These are phyloP conservation scores for Hyaloscypha hepaticicola DNA, from an alignment of 495 filamentous ascomycete genomes.

Conservation along the genomic window DNA sequence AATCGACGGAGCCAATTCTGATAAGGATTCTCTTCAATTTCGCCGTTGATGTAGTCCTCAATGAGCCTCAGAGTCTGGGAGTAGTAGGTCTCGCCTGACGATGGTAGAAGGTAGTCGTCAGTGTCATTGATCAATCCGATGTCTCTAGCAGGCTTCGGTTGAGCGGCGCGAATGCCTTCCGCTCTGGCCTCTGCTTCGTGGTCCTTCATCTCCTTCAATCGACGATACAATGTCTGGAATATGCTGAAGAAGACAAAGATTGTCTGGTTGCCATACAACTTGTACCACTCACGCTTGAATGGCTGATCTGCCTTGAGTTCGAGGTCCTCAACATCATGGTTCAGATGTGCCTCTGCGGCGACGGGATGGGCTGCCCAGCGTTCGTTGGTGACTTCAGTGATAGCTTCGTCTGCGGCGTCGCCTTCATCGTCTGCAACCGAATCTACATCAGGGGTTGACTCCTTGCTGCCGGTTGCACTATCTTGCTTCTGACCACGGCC, in stretches of 20 bases:
- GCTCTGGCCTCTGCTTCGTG: conserved; percentile 68
- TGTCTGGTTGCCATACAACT: conserved; percentile 84
- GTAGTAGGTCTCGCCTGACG: conserved; percentile 46
- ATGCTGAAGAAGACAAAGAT: conserved; percentile 92
- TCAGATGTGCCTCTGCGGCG: conserved; percentile 39
- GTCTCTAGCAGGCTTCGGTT: conserved; percentile 74
- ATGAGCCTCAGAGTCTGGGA: conserved; percentile 62
- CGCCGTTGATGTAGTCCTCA: conserved; percentile 78
- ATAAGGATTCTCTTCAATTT: conserved; percentile 74
- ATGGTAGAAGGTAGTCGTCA: conserved; percentile 26
- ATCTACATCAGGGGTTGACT: conserved; percentile 78
- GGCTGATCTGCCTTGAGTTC: conserved; percentile 76
- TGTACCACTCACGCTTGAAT: conserved; percentile 74
- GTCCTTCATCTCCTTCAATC: conserved; percentile 77
- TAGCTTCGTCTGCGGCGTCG: conserved; percentile 49
- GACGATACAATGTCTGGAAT: conserved; percentile 83
- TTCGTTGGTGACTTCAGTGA: conserved; percentile 53
- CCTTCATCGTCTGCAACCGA: conserved; percentile 67
- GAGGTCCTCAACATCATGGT: conserved; percentile 45
- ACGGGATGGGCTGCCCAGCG: conserved; percentile 51
- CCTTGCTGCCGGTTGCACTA: conserved; percentile 73
- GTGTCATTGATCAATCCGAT: conserved; percentile 60
- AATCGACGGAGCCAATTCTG: conserved; percentile 88
- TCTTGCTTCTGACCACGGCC: conserved; percentile 68
- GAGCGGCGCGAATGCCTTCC: conserved; percentile 66